Evolutionary conservation across 352 stramenopile species (phyloP), one percentile per base, ranked within the genome.

Genomic region (Pythium aquatile): DNA sequence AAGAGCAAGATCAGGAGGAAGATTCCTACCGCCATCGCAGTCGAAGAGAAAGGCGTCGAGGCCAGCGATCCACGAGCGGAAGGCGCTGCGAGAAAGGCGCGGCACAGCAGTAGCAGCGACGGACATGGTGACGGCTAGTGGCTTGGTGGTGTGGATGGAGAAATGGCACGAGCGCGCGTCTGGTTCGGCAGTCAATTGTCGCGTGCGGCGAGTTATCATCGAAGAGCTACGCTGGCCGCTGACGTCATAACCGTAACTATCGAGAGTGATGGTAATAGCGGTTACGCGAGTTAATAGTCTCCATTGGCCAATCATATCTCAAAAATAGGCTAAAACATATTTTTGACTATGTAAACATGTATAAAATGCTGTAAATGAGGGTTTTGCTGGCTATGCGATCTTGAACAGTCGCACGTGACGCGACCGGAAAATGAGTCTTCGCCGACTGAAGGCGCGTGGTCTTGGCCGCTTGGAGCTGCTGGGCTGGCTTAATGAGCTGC

Each of bases 41-140:
- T 94, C 86, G 33, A 93, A 81, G 35, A 93, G 76, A 66, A 93
- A 93, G 28, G 81, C 75, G 66, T 93, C 85, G 28, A 91, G 66
- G 16, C 73, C 66, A 33, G 74, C 56, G 57, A 91, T 82, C 82
- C 82, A 93, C 61, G 58, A 40, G 42, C 11, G 24, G 53, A 67
- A 67, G 9, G 61, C 61, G 16, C 20, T 28, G 33, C 37, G 61
- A 48, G 39, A 67, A 10, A 42, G 35, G 3, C 35, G 35, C 35
- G 35, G 35, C 35, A 42, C 35, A 11, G 35, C 35, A 11, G 35
- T 14, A 42, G 35, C 16, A 11, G 35, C 35, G 35, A 14, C 5
- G 35, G 35, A 17, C 35, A 42, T 42, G 35, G 16, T 42, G 35
- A 37, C 32, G 5, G 5, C 32, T 42, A 42, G 10, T 16, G 35